These are phyloP conservation scores for Leccinum aurantiacum DNA, from an alignment of 768 basidiomycete genomes.

Conservation along the genomic window DNA sequence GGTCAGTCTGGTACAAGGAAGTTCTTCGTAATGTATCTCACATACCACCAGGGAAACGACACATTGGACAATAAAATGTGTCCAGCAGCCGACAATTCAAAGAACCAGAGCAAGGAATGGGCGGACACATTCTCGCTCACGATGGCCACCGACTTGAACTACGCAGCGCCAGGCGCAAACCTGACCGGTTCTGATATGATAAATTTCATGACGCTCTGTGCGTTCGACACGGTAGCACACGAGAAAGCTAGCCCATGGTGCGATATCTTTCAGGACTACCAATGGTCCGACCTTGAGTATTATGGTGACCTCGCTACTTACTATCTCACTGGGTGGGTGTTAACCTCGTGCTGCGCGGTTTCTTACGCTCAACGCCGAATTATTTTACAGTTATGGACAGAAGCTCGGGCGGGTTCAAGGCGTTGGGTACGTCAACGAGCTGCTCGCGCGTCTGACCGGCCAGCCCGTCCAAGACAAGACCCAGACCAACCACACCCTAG, in stretches of 20 bases:
- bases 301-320: slow-evolving; percentile 69
- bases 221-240: slow-evolving; percentile 64
- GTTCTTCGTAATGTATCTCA: background rate
- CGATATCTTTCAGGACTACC: slow-evolving; percentile 53
- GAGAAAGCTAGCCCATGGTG: slow-evolving; percentile 64
- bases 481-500: slow-evolving; percentile 55
- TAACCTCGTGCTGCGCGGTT: background rate
- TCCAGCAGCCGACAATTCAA: slow-evolving; percentile 47
- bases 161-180: slow-evolving; percentile 59
- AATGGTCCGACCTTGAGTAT: slow-evolving; percentile 68
- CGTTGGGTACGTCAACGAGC: slow-evolving; percentile 82
- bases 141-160: slow-evolving; percentile 58
- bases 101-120: slow-evolving; percentile 49
- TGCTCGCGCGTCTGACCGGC: slow-evolving; percentile 26
- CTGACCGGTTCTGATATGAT: slow-evolving; percentile 53
- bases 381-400: slow-evolving; percentile 58
- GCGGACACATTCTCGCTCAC: slow-evolving; percentile 48
- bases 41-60: slow-evolving; percentile 45
- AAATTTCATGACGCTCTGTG: slow-evolving; percentile 66
- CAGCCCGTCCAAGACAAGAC: slow-evolving; percentile 64
- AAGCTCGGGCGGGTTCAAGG: slow-evolving; percentile 70
- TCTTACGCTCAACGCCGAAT: background rate
- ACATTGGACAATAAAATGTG: slow-evolving; percentile 69
- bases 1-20: slow-evolving; percentile 34
- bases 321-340: slow-evolving; percentile 58